Evolutionary conservation across 2,329 filamentous ascomycete species (phyloP), one percentile per base, ranked within the genome.

Genomic region (Pseudopithomyces chartarum): DNA sequence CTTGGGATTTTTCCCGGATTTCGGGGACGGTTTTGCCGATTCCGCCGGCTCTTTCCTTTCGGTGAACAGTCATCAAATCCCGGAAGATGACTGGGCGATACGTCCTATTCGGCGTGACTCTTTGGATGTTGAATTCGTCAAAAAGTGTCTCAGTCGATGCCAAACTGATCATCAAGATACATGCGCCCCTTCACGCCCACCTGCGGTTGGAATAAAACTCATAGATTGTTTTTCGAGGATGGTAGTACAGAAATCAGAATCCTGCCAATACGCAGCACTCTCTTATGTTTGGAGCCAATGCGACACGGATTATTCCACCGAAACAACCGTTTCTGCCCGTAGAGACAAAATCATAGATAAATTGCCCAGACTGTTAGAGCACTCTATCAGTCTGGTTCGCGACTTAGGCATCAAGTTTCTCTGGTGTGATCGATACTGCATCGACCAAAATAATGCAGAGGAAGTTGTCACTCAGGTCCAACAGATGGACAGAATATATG

Each of bases 31-130:
- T n/a, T n/a, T n/a, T n/a, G n/a, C n/a, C n/a, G n/a, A n/a, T n/a
- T n/a, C n/a, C n/a, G n/a, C n/a, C n/a, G n/a, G n/a, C n/a, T n/a
- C n/a, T n/a, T n/a, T n/a, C n/a, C n/a, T n/a, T n/a, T n/a, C n/a
- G n/a, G n/a, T n/a, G n/a, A n/a, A n/a, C n/a, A n/a, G n/a, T n/a
- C 59, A 6, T 61, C 58, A 15, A 42, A 53, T 6, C 34, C 13
- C 13, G 34, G 13, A 38, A 38, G 6, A 8, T 15, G 12, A 38
- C 6, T 15, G 7, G 13, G 12, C 13, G 12, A 15, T 38, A 6
- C 34, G 5, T 38, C 34, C 34, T 5, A 38, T 38, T 15, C 34
- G 17, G 13, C 13, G 34, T n/a, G 34, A 38, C 17, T 11, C 6
- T n/a, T 15, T 38, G 34, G 34, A 38, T n/a, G 17, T 15, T n/a